phyloP scores from a whole-genome alignment of 345 rosid genomes.

The Citrus trifoliata region DNA sequence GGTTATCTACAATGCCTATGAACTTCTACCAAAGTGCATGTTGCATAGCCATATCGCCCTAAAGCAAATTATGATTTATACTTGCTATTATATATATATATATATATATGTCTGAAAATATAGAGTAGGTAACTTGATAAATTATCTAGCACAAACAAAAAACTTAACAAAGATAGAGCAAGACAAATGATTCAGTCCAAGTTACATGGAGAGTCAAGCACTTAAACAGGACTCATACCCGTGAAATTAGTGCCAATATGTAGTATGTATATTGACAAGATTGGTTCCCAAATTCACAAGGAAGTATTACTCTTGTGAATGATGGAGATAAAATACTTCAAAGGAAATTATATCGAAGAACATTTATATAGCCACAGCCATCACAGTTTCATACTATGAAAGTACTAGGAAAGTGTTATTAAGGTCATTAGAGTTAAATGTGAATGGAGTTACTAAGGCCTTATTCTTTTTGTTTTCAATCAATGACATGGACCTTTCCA shows the following conservation, averaged over 20 bases:
- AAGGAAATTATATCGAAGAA: background rate
- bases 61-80: background rate
- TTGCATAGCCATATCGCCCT: background rate
- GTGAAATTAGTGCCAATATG: background rate
- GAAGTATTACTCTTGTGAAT: background rate
- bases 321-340: background rate
- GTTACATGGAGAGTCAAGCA: background rate
- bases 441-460: background rate
- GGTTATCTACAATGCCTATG: background rate
- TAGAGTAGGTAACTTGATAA: background rate
- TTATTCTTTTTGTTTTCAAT: background rate
- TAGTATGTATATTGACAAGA: background rate
- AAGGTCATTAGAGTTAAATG: background rate
- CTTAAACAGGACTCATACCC: background rate
- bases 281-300: background rate
- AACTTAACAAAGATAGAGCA: background rate
- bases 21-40: background rate
- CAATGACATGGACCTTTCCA: background rate
- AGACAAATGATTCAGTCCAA: background rate
- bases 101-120: too few relatives aligned
- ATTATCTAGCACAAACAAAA: background rate
- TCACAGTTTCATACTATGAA: background rate
- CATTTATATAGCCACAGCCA: background rate
- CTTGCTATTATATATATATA: background rate
- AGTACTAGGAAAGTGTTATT: background rate